Evolutionary conservation across 139 green algal genomes (phyloP), one percentile per base, ranked within the genome.

Genomic region (Picochlorum sp.): DNA sequence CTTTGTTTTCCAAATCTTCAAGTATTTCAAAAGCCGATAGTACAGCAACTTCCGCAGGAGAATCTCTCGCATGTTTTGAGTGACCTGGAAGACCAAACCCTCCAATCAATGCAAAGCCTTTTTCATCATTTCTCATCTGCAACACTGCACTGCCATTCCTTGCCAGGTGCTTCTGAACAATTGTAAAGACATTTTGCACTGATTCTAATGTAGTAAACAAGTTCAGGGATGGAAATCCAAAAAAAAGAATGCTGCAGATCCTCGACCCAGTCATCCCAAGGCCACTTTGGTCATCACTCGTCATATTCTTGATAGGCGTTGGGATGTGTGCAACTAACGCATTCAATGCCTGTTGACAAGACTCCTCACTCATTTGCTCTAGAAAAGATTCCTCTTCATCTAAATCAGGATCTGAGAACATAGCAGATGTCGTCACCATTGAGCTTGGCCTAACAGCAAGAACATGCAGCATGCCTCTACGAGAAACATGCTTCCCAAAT

Each of bases 101-200:
- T 60, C 83, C 88, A 63, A 95, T 88, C 15, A 75, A 77, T 24
- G 94, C 62, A 62, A 89, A 95, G 56, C 88, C 88, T 75, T 95
- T 95, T 72, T 95, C 88, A 54, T 95, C 87, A 61, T 78, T 89
- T 8, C 88, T 79, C 58, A 76, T 86, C 77, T 95, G 88, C 64
- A 92, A 49, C 28, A 95, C 77, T 44, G 58, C 79, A 37, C 88
- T 88, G 41, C 87, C 78, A 51, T 77, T 80, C 62, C 78, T 71
- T 45, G 66, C 70, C 79, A 95, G 87, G 13, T 72, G 63, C 41
- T 77, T 75, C 70, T 92, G 83, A 31, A 92, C 86, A 41, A 72
- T 61, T 26, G 74, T 57, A 49, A 82, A 57, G 5, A 69, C 69
- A 8, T 60, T 68, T 64, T 94, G 86, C 26, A 87, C 28, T 18